phyloP scores from a whole-genome alignment of 495 filamentous ascomycete species.

The Beverwykella pulmonaria region DNA sequence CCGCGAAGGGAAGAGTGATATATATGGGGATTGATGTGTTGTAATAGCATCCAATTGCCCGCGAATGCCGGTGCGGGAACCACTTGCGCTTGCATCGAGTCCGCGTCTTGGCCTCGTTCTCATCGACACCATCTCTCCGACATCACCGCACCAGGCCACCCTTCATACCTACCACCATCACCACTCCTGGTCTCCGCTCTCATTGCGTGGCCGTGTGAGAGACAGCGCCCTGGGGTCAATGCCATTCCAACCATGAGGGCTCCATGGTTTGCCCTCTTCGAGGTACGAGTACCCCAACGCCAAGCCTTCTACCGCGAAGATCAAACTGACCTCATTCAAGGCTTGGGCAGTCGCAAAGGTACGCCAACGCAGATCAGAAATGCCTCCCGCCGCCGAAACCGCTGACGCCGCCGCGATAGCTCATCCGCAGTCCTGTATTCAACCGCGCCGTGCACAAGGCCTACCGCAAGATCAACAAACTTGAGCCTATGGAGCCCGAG shows the following conservation, averaged over 20 bases:
- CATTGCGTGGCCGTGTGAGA: background rate
- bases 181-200: background rate
- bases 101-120: background rate
- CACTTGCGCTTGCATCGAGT: background rate
- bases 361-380: background rate
- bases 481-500: slow-evolving; percentile 18
- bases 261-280: slow-evolving; percentile 26
- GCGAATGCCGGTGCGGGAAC: background rate
- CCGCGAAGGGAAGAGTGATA: background rate
- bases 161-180: background rate
- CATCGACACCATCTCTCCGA: slow-evolving; percentile 2
- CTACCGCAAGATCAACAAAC: slow-evolving; percentile 30
- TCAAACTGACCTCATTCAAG: slow-evolving; percentile 24
- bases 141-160: background rate
- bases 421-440: slow-evolving; percentile 30
- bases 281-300: slow-evolving; percentile 15
- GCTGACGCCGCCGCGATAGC: slow-evolving; percentile 17
- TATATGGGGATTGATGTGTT: background rate
- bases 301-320: background rate
- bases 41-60: background rate
- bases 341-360: slow-evolving; percentile 30
- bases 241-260: slow-evolving; percentile 12
- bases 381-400: background rate
- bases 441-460: slow-evolving; percentile 32
- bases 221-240: background rate